These are phyloP conservation scores for Corrigiola litoralis DNA, from an alignment of 179 eudicot genomes.

Conservation along the genomic window DNA sequence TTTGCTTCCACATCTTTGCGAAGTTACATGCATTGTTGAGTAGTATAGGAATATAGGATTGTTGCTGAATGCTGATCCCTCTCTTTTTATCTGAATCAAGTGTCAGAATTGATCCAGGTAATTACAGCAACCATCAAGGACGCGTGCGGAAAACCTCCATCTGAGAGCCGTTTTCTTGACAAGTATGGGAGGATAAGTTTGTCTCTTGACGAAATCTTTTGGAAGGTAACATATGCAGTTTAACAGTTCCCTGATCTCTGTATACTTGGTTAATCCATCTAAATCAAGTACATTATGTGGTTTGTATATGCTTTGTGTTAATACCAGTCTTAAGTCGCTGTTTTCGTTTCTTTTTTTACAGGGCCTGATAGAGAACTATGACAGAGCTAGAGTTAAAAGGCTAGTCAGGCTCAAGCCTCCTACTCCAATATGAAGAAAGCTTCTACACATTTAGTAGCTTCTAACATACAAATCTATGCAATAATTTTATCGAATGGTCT, in stretches of 20 bases:
- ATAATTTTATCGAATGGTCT: too few species aligned
- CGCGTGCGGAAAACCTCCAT: constrained; percentile 24
- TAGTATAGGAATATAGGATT: too few species aligned
- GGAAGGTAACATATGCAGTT: constrained; percentile 23
- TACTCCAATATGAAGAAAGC: constrained; percentile 42
- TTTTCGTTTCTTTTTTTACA: constrained; percentile 10
- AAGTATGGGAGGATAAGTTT: constrained; percentile 26
- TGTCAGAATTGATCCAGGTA: constrained; percentile 18
- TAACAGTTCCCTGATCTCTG: too few species aligned
- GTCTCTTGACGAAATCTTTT: constrained; percentile 22
- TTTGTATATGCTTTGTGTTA: too few species aligned
- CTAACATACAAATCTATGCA: not conserved
- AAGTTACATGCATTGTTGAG: not conserved
- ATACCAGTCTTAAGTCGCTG: not conserved
- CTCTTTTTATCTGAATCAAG: not conserved
- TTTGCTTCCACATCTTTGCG: not conserved
- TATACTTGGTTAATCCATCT: too few species aligned
- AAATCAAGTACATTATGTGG: too few species aligned
- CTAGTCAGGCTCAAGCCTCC: constrained; percentile 68
- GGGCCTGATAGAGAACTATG: constrained; percentile 79
- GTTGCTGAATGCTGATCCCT: not conserved
- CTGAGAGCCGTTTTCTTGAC: constrained; percentile 24
- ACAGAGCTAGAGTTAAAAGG: constrained; percentile 64
- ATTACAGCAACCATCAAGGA: constrained; percentile 20
- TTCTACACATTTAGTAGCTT: not conserved